Conservation (phyloP, 2,329 filamentous ascomycete species). For the Paracoccidioides brasiliensis region DNA sequence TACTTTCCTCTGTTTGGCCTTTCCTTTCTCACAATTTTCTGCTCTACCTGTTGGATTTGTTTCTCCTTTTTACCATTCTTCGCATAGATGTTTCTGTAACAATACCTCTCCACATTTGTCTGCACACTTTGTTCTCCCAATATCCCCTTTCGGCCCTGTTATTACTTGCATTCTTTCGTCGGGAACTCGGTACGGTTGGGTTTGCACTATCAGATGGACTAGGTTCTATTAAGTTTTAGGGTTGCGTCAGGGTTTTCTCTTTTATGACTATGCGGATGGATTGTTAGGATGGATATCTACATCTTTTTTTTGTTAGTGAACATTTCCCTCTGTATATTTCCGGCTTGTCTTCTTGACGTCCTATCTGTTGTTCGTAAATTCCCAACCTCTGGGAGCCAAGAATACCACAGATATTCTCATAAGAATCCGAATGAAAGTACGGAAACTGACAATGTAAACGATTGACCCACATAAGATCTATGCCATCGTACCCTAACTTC, state of each 20-base stretch:
- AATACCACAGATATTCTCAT: too few relatives aligned
- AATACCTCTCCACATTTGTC: not conserved
- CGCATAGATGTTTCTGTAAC: not conserved
- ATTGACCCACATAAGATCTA: not conserved
- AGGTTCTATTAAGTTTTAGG: not conserved
- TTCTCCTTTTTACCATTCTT: not conserved
- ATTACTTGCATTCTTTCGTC: not conserved
- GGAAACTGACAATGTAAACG: not conserved
- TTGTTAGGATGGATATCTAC: not conserved
- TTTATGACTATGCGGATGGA: not conserved
- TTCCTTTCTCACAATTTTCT: slow-evolving; percentile 3
- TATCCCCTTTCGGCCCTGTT: slow-evolving; percentile 4
- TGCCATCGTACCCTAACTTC: too few relatives aligned
- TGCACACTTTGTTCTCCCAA: not conserved
- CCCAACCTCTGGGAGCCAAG: not conserved
- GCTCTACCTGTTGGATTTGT: not conserved
- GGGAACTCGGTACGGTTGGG: not conserved
- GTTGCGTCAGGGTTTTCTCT: not conserved
- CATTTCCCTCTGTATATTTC: not conserved
- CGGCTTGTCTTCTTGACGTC: not conserved
- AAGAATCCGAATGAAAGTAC: not conserved
- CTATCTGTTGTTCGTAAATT: not conserved
- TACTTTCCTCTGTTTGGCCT: not conserved
- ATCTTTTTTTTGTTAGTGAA: not conserved
- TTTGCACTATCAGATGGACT: not conserved